Percentiles rank a stretch among this genome's conserved stretches.
Conservation (phyloP, 371 early-diverging fungal species). For the Haplosporangium sp. region DNA sequence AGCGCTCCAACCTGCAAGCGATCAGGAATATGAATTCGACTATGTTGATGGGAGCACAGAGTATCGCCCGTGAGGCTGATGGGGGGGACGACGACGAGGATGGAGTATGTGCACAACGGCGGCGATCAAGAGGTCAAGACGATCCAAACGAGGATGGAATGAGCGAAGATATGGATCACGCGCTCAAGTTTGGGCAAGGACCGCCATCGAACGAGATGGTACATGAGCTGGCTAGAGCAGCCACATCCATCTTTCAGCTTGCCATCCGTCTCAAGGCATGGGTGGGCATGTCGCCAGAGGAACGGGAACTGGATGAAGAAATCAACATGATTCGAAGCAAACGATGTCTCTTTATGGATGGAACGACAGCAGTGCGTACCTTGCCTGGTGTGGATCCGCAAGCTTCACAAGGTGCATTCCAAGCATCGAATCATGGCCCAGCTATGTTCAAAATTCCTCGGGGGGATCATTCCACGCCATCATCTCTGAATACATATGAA, state of each 20-base stretch:
- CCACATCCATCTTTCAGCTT: conserved; percentile 47
- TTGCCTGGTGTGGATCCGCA: conserved; percentile 22
- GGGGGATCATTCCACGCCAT: too few relatives aligned
- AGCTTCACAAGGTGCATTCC: too few relatives aligned
- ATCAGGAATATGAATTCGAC: conserved; percentile 45
- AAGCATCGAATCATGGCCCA: too few relatives aligned
- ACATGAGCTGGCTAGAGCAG: conserved; percentile 42
- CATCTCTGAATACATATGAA: too few relatives aligned
- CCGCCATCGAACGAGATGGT: conserved; percentile 36
- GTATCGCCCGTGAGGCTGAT: background rate
- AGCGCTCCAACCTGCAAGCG: conserved; percentile 35
- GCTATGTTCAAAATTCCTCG: background rate
- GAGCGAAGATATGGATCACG: background rate
- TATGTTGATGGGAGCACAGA: conserved; percentile 43
- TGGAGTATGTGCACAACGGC: background rate
- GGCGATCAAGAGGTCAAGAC: background rate
- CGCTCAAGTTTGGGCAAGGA: conserved; percentile 21
- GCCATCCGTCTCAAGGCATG: conserved; percentile 52
- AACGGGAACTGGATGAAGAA: conserved; percentile 42
- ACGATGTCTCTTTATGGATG: conserved; percentile 45
- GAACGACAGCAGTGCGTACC: conserved; percentile 10
- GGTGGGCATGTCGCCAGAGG: conserved; percentile 45
- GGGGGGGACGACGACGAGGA: conserved; percentile 3
- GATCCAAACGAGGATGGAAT: conserved; percentile 1
- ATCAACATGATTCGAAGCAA: conserved; percentile 49